Base-by-base conservation (phyloP, 371 early-diverging fungal genomes). In the Mortierella sp. region DNA sequence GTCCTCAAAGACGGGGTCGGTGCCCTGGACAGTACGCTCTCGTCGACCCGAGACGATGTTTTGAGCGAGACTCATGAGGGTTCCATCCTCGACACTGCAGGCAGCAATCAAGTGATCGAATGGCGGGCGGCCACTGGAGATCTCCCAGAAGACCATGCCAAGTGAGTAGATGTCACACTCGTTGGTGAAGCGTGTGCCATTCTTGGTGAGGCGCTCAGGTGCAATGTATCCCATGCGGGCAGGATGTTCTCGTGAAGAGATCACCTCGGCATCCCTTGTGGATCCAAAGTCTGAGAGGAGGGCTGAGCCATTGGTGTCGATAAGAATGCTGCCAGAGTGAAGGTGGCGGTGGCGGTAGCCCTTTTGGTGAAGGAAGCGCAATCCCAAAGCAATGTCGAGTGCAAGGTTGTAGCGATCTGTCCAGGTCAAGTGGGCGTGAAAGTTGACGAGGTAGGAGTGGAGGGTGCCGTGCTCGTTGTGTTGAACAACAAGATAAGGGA, bases 101-200 rank as follows among this genome's bases (percentile, higher is more conserved):
- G 52, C 42, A 9, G 49, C 48, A 53, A 68, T 69, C 12, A 69
- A 57, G 13, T 58, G 47, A 10, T 74, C 76, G n/a, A 74, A 74
- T 2, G 76, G 76, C 23, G 70, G 76, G 8, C 76, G 76, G 16
- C 76, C 76, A 21, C 64, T 64, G 2, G 76, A 34, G 13, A 74
- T 74, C 54, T 74, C 76, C 76, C 76, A 74, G 58, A 74, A 65
- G 54, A 74, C 62, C 66, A 74, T 74, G 24, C 76, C 76, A 48
- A 74, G 58, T 4, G 76, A 60, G 39, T 74, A 74, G 21, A 74
- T 74, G 43, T 74, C 76, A 26, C 76, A 74, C 18, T 74, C 76
- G 27, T 61, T 61, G 9, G 76, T 64, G 54, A 69, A 74, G 12
- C 69, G 64, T 26, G 80, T 82, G 9, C 76, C 64, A 19, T 52